Evolutionary conservation across 441 rosid species (phyloP), one percentile per base, ranked within the genome.

Genomic region (Metrosideros polymorpha): DNA sequence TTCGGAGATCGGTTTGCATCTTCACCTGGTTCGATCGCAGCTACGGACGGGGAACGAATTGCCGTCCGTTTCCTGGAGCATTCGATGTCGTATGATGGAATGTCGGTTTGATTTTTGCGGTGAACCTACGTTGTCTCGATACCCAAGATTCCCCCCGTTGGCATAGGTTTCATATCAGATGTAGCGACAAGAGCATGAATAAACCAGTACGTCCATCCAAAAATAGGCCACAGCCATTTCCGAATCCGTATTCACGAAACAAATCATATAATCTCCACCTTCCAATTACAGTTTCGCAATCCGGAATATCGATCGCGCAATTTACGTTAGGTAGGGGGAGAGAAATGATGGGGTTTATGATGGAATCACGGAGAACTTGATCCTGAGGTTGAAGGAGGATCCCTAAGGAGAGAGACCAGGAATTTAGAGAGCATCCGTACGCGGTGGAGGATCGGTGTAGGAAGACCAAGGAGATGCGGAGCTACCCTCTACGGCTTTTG

Each of bases 401-500:
- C 99, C 99, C 98, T 1, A 93, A 94, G 86, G 97, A 94, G 92
- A 94, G 98, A 92, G 98, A 97, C 84, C 88, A 91, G 87, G 94
- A 91, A 39, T 93, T 94, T 56, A 92, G 98, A 85, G 97, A 97
- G 89, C 93, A 92, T 53, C 49, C 94, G 43, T 95, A 94, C 84
- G 85, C 90, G 5, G 61, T 87, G 89, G 93, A 91, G 85, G 98
- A 94, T 59, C 89, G 91, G 85, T 94, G 98, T 86, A 90, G 89
- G 30, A 97, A 94, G 92, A 94, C 97, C 6, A 96, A 96, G 91
- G 98, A 97, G 94, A 96, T 96, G 98, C 94, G 98, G 98, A 94
- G 94, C 84, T 94, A 86, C 6, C 99, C 99, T 53, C 86, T 97
- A 53, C 54, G 98, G 99, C 3, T 95, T 95, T 84, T 95, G 98